Percentiles rank a stretch among this genome's conserved stretches.
Evolutionary conservation across 208 protist genomes (phyloP).

Genomic region (Leishmania turanica): DNA sequence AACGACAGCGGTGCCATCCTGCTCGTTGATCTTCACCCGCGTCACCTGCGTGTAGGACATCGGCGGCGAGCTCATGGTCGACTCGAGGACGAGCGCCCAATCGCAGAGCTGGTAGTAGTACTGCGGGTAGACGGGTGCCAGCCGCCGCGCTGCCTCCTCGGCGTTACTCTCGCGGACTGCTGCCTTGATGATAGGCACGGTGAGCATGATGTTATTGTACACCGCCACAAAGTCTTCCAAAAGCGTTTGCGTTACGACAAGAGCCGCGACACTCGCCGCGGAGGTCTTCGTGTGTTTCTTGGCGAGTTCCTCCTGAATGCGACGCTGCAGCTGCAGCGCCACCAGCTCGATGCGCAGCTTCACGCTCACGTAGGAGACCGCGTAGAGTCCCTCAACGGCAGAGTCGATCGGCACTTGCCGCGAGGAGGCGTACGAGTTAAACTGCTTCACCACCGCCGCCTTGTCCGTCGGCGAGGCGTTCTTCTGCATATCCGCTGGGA

Average conservation of each 20-base stretch:
- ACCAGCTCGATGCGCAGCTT: constrained; percentile 72
- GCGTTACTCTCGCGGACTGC: constrained; percentile 14
- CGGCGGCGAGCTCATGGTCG: constrained; percentile 31
- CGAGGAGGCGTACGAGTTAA: constrained; percentile 33
- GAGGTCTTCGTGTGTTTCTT: constrained; percentile 10
- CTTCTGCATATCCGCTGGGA: constrained; percentile 23
- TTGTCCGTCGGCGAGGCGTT: constrained; percentile 16
- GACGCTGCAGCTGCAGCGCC: constrained; percentile 38
- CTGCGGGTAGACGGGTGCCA: constrained; percentile 37
- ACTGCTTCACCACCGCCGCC: constrained; percentile 13
- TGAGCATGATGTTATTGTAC: constrained; percentile 59
- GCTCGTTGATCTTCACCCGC: constrained; percentile 31
- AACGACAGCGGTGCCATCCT: constrained; percentile 33
- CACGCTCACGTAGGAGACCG: constrained; percentile 57
- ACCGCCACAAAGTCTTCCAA: constrained; percentile 55
- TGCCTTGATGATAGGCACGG: constrained; percentile 47
- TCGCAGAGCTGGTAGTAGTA: constrained; percentile 79
- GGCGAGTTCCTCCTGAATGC: constrained; percentile 39
- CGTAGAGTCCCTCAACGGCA: constrained; percentile 54
- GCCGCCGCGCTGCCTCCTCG: constrained; percentile 13
- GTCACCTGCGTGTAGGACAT: constrained; percentile 52
- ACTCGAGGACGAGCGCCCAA: constrained; percentile 49
- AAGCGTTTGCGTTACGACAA: constrained; percentile 56
- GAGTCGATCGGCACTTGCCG: constrained; percentile 48
- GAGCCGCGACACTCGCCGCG: constrained; percentile 34